Base-by-base conservation (phyloP, 129 eudicot species). In the Tagetes patula region DNA sequence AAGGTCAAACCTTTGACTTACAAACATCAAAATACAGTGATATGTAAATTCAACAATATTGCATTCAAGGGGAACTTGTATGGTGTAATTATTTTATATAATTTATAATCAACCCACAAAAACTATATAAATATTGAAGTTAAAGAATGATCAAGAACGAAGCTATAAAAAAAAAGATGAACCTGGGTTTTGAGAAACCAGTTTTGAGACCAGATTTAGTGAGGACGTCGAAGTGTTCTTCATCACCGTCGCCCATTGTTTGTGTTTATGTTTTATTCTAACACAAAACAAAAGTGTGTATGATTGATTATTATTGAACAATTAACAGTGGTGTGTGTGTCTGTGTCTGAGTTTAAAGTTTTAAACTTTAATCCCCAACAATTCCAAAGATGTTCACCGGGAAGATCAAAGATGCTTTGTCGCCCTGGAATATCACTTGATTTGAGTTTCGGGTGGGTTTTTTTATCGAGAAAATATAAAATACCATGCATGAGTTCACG, bases 131-230 rank as follows among this genome's bases (percentile, higher is more conserved):
- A 31, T 12, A 11, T 30, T 54, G 30, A 20, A 20, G 27, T 20
- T 20, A 20, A 20, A 20, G 27, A 20, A 20, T 20, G 27, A 20
- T 20, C 27, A 20, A 20, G 27, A 20, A 20, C 27, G 27, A 20
- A 20, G 27, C 27, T 20, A 20, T 20, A 20, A 20, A 20, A 20
- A 20, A 20, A 20, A 20, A 20, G 27, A 20, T 36, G 53, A 34
- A 84, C 98, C 96, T 93, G 81, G 95, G 86, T 76, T 93, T 93
- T 47, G 90, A 74, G 74, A 82, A 0, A 46, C 96, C 98, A 48
- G 96, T 89, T 82, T 84, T 87, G 6, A 82, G 80, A 47, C 96
- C 98, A 64, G 84, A 50, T 84, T 81, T 87, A 13, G 91, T 88
- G 70, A 93, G 87, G 54, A 89, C 84, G 34, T 93, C 98, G 38